Evolutionary conservation across 164 flowering plant species (phyloP).

Genomic region (Saururus chinensis): DNA sequence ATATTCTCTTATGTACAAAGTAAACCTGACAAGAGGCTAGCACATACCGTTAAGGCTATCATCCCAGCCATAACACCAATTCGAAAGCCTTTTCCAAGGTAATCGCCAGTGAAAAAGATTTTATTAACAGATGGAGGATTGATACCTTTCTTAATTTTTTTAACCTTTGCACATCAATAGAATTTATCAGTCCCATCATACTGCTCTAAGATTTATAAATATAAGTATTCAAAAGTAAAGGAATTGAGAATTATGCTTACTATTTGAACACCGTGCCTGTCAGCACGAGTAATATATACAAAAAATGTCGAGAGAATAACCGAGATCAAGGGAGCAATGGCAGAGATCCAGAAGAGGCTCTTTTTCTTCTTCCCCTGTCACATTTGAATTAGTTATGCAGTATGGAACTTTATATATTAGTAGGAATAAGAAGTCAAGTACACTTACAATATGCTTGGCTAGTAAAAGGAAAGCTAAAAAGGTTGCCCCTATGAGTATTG

Average conservation of each 20-base stretch:
- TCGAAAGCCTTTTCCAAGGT: conserved; percentile 46
- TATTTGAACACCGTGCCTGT: conserved; percentile 69
- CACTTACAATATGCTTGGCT: conserved; percentile 71
- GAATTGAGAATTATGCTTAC: conserved; percentile 30
- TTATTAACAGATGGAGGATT: conserved; percentile 55
- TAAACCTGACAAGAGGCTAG: background rate
- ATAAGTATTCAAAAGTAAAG: background rate
- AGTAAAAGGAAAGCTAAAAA: conserved; percentile 64
- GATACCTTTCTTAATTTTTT: conserved; percentile 53
- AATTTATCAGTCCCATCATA: conserved; percentile 3
- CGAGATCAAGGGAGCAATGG: conserved; percentile 83
- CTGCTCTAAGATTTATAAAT: background rate
- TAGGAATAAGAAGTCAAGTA: background rate
- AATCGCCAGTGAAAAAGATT: conserved; percentile 55
- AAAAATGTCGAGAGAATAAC: conserved; percentile 71
- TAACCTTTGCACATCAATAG: conserved; percentile 39
- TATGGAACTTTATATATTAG: background rate
- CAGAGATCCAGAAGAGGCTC: conserved; percentile 79
- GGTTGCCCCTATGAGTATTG: conserved; percentile 55
- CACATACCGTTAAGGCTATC: conserved; percentile 70
- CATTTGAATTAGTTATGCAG: background rate
- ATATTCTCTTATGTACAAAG: background rate
- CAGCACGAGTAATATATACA: conserved; percentile 76
- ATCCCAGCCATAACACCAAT: conserved; percentile 78
- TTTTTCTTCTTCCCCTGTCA: conserved; percentile 79